Evolutionary conservation across 2,329 filamentous ascomycete species (phyloP), one percentile per base, ranked within the genome.

Genomic region (Ciborinia camelliae): DNA sequence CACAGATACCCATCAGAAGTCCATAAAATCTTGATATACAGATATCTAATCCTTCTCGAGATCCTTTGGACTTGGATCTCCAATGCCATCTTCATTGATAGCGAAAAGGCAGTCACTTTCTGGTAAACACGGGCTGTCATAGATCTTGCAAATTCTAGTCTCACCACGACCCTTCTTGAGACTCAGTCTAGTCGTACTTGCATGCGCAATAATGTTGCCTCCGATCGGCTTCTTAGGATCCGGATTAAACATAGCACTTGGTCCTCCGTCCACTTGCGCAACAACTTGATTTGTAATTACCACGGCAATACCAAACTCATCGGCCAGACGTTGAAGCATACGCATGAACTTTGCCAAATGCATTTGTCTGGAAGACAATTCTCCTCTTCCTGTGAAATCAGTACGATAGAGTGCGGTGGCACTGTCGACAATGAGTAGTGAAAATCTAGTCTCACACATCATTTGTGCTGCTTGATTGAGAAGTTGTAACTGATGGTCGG

Each of bases 401-500:
- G 95, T 99, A 70, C 95, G 88, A 78, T 99, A 99, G 3, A 99
- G 84, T 2, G 94, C 90, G 0, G 95, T 99, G 18, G 96, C 96
- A 64, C 92, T 97, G 78, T 99, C 95, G 64, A 99, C 95, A 57
- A 99, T 88, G 58, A 99, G 86, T 10, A 99, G 84, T 3, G 95
- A 98, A 77, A 99, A 99, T 4, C 95, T 88, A 0, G 95, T 99
- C 80, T 99, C 96, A 65, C 93, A 97, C 96, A 99, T 99, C 95
- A 99, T 99, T 68, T 92, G 88, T 2, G 95, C 90, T 4, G 95
- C 96, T 77, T 98, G 94, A 73, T 95, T 95, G 68, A 99, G 86
- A 9, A 99, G 84, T 76, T 97, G 92, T 59, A 99, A 85, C 77
- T 99, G 95, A 77, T 99, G 95, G 70, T 99, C 95, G 0, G 94